Percentiles rank a stretch among this genome's conserved stretches.
Evolutionary conservation across 2,329 filamentous ascomycete genomes (phyloP).

Genomic region (Pestalotiopsis sp.): DNA sequence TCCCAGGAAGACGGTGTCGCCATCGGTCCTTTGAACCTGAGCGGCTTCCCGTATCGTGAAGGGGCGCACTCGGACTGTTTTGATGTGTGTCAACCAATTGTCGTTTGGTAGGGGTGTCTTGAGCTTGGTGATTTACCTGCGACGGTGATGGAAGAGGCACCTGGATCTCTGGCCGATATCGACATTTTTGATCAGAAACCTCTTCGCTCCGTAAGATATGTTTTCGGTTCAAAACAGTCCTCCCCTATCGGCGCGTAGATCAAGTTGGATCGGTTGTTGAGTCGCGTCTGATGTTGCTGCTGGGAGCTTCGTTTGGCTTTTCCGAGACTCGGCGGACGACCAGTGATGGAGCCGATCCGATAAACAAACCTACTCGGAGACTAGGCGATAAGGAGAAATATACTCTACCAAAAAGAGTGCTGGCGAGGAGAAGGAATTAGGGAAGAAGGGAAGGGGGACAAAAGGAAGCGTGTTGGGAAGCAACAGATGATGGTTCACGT

Average conservation of each 20-base stretch:
- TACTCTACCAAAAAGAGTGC: neutral
- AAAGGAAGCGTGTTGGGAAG: neutral
- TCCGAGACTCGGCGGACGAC: neutral
- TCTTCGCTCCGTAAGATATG: neutral
- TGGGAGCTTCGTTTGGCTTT: neutral
- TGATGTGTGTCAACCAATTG: slow-evolving; percentile 27
- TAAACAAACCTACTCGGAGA: neutral
- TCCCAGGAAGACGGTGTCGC: slow-evolving; percentile 89
- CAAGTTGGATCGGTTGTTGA: neutral
- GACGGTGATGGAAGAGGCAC: slow-evolving; percentile 59
- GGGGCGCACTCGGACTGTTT: slow-evolving; percentile 65
- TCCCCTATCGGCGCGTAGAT: neutral
- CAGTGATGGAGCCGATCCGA: neutral
- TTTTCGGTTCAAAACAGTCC: neutral
- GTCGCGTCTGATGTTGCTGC: neutral
- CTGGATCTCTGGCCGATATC: slow-evolving; percentile 40
- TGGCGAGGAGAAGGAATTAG: neutral
- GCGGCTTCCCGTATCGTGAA: slow-evolving; percentile 91
- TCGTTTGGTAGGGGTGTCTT: neutral
- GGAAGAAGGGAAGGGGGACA: neutral
- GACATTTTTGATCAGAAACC: slow-evolving; percentile 28
- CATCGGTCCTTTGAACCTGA: slow-evolving; percentile 78
- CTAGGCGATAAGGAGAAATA: neutral
- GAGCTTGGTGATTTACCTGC: slow-evolving; percentile 40
- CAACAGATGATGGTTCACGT: neutral